phyloP scores from a whole-genome alignment of 257 asterid species.

The Primulina tabacum region DNA sequence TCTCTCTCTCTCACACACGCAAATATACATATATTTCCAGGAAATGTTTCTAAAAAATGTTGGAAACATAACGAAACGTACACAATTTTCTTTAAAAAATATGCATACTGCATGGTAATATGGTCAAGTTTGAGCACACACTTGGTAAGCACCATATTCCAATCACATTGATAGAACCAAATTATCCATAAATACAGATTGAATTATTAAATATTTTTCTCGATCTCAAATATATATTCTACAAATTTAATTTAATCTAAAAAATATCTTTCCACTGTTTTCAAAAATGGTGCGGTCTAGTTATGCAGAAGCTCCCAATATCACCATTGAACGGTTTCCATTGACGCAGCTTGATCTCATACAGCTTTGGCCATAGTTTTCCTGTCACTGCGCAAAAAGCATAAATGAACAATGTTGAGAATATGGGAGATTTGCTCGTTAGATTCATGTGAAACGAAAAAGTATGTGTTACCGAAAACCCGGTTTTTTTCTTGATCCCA shows the following conservation, averaged over 20 bases:
- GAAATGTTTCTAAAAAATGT: too few species aligned
- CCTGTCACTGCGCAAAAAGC: conserved; percentile 55
- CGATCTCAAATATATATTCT: neutral
- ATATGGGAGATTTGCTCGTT: neutral
- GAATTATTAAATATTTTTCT: neutral
- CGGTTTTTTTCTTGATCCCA: conserved; percentile 70
- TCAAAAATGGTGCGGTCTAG: conserved; percentile 31
- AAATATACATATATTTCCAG: too few species aligned
- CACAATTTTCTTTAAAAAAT: too few species aligned
- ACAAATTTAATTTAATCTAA: neutral
- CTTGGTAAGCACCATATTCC: too few species aligned
- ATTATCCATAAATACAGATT: too few species aligned
- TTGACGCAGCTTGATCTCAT: conserved; percentile 51
- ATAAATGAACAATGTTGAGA: neutral
- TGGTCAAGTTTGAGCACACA: too few species aligned
- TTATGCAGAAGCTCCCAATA: conserved; percentile 47
- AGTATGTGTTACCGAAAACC: conserved; percentile 50
- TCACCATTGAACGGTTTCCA: conserved; percentile 39
- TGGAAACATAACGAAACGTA: too few species aligned
- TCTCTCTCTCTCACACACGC: too few species aligned
- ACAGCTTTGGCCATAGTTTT: conserved; percentile 71
- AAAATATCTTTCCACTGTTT: conserved; percentile 8
- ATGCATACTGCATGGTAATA: too few species aligned
- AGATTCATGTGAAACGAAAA: neutral
- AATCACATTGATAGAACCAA: too few species aligned